Percentiles rank a stretch among this genome's conserved stretches.
Evolutionary conservation across 2,329 filamentous ascomycete species (phyloP).

Genomic region (Cercospora beticola): DNA sequence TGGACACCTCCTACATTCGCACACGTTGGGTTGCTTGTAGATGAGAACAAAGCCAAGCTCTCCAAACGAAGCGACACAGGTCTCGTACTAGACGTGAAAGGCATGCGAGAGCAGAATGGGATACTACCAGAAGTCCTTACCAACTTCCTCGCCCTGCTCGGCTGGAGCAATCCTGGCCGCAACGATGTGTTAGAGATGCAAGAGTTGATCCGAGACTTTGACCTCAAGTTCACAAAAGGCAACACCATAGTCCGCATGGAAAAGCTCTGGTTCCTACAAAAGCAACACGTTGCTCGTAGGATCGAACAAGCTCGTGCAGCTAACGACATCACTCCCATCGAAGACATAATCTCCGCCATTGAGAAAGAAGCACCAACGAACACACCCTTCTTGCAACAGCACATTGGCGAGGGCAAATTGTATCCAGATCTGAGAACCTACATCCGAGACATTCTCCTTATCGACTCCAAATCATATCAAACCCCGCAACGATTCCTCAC

Average conservation of each 20-base stretch:
- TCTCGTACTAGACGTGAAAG: conserved; percentile 54
- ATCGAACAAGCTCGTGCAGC: conserved; percentile 47
- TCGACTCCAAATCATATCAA: conserved; percentile 59
- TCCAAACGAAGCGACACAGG: conserved; percentile 68
- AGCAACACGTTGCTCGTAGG: conserved; percentile 60
- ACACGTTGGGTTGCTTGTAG: conserved; percentile 51
- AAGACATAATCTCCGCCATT: conserved; percentile 38
- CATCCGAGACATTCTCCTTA: conserved; percentile 52
- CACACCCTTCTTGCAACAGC: conserved; percentile 12
- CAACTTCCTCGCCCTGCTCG: conserved; percentile 83
- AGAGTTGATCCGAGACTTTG: conserved; percentile 72
- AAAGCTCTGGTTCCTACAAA: conserved; percentile 80
- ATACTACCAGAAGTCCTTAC: conserved; percentile 64
- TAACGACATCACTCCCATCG: conserved; percentile 35
- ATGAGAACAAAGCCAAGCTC: conserved; percentile 50
- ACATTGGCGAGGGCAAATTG: not conserved
- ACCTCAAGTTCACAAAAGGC: conserved; percentile 84
- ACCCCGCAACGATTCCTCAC: conserved; percentile 56
- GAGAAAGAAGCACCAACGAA: conserved; percentile 29
- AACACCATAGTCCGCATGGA: conserved; percentile 79
- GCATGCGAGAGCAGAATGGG: conserved; percentile 57
- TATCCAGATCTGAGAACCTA: conserved; percentile 44
- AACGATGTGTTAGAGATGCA: conserved; percentile 71
- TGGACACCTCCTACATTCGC: conserved; percentile 51
- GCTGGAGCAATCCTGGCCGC: conserved; percentile 70